Conservation (phyloP, 2,329 filamentous ascomycete genomes). For the Colletotrichum ledebouriae region DNA sequence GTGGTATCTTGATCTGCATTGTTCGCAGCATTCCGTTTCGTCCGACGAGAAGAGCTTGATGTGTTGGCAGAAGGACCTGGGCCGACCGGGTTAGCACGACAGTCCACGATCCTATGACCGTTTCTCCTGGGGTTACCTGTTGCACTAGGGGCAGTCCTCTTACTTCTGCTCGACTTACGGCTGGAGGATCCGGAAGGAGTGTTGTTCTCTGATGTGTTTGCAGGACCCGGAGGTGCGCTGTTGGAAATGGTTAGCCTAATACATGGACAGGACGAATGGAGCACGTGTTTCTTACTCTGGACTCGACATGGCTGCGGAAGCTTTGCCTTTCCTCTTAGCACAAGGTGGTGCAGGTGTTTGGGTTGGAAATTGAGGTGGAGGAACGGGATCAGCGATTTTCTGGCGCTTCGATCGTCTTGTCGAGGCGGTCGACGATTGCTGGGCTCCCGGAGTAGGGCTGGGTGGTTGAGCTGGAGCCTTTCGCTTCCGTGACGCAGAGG, state of each 20-base stretch:
- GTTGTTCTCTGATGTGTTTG: constrained; percentile 71
- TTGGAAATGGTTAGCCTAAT: constrained; percentile 12
- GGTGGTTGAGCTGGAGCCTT: constrained; percentile 73
- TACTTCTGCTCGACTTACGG: constrained; percentile 79
- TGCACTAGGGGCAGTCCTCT: constrained; percentile 68
- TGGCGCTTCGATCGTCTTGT: constrained; percentile 78
- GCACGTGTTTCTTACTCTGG: constrained; percentile 69
- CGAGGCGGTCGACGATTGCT: constrained; percentile 49
- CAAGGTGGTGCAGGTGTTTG: constrained; percentile 49
- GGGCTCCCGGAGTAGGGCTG: constrained; percentile 52
- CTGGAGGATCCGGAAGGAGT: constrained; percentile 73
- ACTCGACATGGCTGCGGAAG: constrained; percentile 77
- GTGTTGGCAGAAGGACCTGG: constrained; percentile 54
- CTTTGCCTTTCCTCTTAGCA: constrained; percentile 73
- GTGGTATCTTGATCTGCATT: constrained; percentile 73
- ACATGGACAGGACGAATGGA: too few species aligned
- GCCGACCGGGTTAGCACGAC: constrained; percentile 9
- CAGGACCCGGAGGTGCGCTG: constrained; percentile 72
- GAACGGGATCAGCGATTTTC: constrained; percentile 69
- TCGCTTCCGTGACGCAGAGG: constrained; percentile 76
- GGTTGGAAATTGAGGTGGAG: constrained; percentile 48
- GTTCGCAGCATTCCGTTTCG: constrained; percentile 65
- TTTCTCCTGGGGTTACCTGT: constrained; percentile 52
- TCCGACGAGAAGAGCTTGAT: constrained; percentile 58
- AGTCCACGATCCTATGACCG: background rate